phyloP scores from a whole-genome alignment of 2,329 filamentous ascomycete species.

The Plenodomus biglobosus region DNA sequence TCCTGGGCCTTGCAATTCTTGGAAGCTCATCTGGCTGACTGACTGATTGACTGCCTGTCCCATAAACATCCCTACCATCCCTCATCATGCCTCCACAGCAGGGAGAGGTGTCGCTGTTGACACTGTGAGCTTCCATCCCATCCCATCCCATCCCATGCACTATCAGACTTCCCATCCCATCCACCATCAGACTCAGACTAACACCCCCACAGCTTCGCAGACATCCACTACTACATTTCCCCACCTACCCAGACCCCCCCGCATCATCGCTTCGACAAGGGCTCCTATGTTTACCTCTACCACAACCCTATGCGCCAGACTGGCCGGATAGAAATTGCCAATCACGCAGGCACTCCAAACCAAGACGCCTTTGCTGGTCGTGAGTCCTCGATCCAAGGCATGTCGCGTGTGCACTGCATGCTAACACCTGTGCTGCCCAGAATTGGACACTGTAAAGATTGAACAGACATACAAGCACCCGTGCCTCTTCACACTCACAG shows the following conservation, averaged over 20 bases:
- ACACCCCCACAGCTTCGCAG: slow-evolving; percentile 63
- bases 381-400: slow-evolving; percentile 49
- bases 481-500: slow-evolving; percentile 67
- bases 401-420: slow-evolving; percentile 19
- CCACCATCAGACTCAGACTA: slow-evolving; percentile 8
- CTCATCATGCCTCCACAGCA: slow-evolving; percentile 51
- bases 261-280: slow-evolving; percentile 80
- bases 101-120: slow-evolving; percentile 51
- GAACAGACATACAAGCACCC: slow-evolving; percentile 74
- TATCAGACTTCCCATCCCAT: slow-evolving; percentile 1
- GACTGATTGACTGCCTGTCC: slow-evolving; percentile 6
- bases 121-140: slow-evolving; percentile 45
- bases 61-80: neutral
- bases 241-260: slow-evolving; percentile 66
- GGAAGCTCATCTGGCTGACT: no score
- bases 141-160: slow-evolving; percentile 4
- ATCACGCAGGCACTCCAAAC: slow-evolving; percentile 70
- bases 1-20: no score
- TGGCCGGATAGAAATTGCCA: slow-evolving; percentile 75
- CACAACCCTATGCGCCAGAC: slow-evolving; percentile 68
- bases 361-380: slow-evolving; percentile 79
- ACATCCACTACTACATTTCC: slow-evolving; percentile 77
- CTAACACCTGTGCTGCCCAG: slow-evolving; percentile 45
- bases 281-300: slow-evolving; percentile 78
- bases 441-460: slow-evolving; percentile 65